Evolutionary conservation across 2,329 filamentous ascomycete species (phyloP), one percentile per base, ranked within the genome.

Genomic region (Sclerotinia glacialis): DNA sequence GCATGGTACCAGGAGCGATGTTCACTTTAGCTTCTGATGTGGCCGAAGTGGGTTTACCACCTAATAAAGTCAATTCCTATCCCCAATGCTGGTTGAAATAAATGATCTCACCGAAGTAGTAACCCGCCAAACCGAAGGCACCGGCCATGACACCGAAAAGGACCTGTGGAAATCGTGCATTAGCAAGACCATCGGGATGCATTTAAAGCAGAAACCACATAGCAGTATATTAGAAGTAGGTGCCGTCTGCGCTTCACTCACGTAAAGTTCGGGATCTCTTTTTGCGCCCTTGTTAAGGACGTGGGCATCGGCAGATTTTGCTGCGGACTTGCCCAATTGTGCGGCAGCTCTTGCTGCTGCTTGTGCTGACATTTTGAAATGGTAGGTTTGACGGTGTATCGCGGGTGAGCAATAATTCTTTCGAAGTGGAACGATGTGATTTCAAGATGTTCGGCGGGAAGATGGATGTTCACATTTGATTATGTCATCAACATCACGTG

Each of bases 81-180:
- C 67, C 59, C 64, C 28, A 46, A 16, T 18, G 21, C 52, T 55
- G 42, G 62, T 28, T 49, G 16, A 53, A 23, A 65, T 52, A 65
- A 67, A 63, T 61, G 23, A 21, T 46, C 64, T 47, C 85, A 91
- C 90, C 90, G 76, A 95, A 91, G 82, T 93, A 92, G 87, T 89
- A 96, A 78, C 94, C 94, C 73, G 92, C 94, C 75, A 95, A 88
- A 76, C 89, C 88, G 77, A 97, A 90, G 75, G 92, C 90, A 78
- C 89, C 89, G 75, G 90, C 88, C 92, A 98, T 97, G 79, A 98
- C 89, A 77, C 87, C 91, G 71, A 93, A 86, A 72, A 99, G 90
- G 77, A 98, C 88, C 95, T 98, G 59, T 26, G 37, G 5, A 42
- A 53, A 42, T 40, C 5, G 18, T n/a, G 12, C 6, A 42, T 63